Evolutionary conservation across 1,284 basidiomycete genomes (phyloP).

Genomic region (Ganoderma leucocontextum): DNA sequence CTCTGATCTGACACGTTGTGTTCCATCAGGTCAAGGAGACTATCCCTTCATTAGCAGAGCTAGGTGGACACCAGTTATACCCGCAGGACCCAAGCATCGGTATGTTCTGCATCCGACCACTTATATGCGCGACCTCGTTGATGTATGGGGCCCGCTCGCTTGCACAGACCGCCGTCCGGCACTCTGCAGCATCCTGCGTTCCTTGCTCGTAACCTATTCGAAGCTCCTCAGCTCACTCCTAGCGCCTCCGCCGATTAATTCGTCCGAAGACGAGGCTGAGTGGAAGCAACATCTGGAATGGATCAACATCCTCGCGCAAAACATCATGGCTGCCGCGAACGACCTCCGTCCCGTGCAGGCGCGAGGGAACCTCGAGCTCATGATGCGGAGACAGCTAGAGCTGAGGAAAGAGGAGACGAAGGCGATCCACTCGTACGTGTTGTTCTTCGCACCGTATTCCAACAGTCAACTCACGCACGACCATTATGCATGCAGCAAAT

Average conservation of each 20-base stretch:
- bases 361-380: slow-evolving; percentile 72
- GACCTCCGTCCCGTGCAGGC: slow-evolving; percentile 85
- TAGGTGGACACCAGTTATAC: slow-evolving; percentile 77
- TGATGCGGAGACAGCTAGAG: slow-evolving; percentile 80
- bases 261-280: slow-evolving; percentile 57
- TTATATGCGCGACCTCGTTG: not conserved
- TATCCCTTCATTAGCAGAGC: slow-evolving; percentile 74
- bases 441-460: not conserved
- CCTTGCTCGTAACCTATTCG: slow-evolving; percentile 77
- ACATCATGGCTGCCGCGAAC: slow-evolving; percentile 84
- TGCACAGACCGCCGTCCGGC: slow-evolving; percentile 74
- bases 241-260: slow-evolving; percentile 62
- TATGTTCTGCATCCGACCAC: slow-evolving; percentile 40
- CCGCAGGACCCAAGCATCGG: slow-evolving; percentile 73
- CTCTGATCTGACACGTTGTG: not conserved
- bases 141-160: not conserved
- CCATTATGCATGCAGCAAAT: slow-evolving; percentile 56
- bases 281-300: slow-evolving; percentile 79
- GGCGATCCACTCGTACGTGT: slow-evolving; percentile 66
- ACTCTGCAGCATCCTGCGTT: slow-evolving; percentile 68
- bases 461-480: not conserved
- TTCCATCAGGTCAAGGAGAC: slow-evolving; percentile 71
- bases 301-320: slow-evolving; percentile 79
- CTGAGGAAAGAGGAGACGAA: slow-evolving; percentile 73
- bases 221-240: slow-evolving; percentile 68